Base-by-base conservation (phyloP, 2,329 filamentous ascomycete species). In the Colletotrichum zoysiae region DNA sequence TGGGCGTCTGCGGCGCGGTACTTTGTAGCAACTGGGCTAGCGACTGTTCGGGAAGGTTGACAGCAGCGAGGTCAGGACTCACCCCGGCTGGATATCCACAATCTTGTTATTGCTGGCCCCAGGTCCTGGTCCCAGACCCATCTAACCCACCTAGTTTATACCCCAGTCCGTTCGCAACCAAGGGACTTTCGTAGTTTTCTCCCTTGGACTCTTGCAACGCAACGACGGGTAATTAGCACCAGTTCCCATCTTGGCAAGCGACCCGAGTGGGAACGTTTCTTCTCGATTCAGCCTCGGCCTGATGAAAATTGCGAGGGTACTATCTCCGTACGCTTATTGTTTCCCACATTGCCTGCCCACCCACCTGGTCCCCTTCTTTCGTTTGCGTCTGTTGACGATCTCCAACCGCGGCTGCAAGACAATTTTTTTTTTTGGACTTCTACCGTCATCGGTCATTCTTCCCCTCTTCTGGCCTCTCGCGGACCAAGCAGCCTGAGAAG, bases 261-360 rank as follows among this genome's bases (percentile, higher is more conserved):
- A 51, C 65, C 59, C 65, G 65, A 55, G 70, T 65, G 59, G 65
- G 38, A 70, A 56, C 70, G 70, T 58, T 59, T 68, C 3, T 64
- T 68, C 42, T 55, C 44, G 16, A 56, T 46, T 23, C 38, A 9
- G 20, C 40, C 30, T 61, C 38, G 48, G 58, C 50, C 56, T 50
- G 58, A 56, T 65, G 56, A 64, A 69, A 55, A 23, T 55, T 58
- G 40, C 56, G 58, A 61, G 59, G 59, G 63, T 53, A 9, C 3
- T 5, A 30, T 4, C 30, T 30, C 30, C 30, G 38, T 57, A 20
- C 65, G 23, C 20, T 16, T 62, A n/a, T 62, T 50, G 33, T 38
- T 69, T 53, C 53, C 11, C 58, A 40, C 20, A 30, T 12, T 23
- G 14, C 35, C 5, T 38, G 6, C 7, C 20, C 16, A 56, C 60